Percentiles rank a stretch among this genome's conserved stretches.
These are phyloP conservation scores for Sherardia arvensis DNA, from an alignment of 257 asterid genomes.

Conservation along the genomic window DNA sequence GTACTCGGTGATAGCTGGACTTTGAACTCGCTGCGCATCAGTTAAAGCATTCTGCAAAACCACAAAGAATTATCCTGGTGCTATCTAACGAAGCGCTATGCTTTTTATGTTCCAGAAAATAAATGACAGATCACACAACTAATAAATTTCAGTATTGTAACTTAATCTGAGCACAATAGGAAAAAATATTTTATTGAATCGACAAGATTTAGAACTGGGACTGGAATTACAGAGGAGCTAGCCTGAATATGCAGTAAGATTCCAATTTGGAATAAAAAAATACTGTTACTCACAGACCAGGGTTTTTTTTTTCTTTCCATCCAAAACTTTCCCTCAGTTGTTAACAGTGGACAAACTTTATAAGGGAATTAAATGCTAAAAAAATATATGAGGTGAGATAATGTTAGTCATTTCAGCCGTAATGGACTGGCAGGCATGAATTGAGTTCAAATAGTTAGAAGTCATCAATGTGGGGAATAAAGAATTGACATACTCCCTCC, in stretches of 20 bases:
- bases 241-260: not conserved
- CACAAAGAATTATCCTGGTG: slow-evolving; percentile 12
- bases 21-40: slow-evolving; percentile 77
- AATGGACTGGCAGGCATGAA: too few relatives aligned
- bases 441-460: not conserved
- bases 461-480: not conserved
- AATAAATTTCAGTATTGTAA: not conserved
- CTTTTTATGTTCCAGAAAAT: not conserved
- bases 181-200: not conserved
- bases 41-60: slow-evolving; percentile 71
- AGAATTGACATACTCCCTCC: too few relatives aligned
- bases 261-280: not conserved
- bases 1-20: slow-evolving; percentile 73
- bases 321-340: not conserved
- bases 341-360: not conserved
- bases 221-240: not conserved
- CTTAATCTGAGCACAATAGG: not conserved
- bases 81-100: not conserved
- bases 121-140: not conserved
- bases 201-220: not conserved
- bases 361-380: not conserved
- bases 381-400: not conserved
- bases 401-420: not conserved
- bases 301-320: not conserved
- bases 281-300: not conserved